A percentile compares a stretch with the other conserved stretches of the same genome.
phyloP scores from a whole-genome alignment of 441 rosid genomes.

The Populus hybrid region DNA sequence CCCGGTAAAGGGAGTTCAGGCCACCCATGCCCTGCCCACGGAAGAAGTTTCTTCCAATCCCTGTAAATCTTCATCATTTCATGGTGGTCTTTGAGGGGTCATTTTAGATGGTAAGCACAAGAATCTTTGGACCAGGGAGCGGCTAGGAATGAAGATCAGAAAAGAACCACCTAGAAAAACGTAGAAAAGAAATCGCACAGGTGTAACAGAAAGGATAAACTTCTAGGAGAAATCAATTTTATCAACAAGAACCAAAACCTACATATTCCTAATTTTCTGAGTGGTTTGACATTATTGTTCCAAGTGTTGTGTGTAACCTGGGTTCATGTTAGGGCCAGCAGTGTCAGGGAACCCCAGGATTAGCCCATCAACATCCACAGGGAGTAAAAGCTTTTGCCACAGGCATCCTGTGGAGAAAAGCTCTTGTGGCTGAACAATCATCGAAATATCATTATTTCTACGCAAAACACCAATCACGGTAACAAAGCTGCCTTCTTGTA shows the following conservation, averaged over 20 bases:
- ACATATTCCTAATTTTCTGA: background rate
- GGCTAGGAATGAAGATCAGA: background rate
- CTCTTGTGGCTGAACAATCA: constrained; percentile 41
- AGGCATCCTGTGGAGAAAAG: constrained; percentile 44
- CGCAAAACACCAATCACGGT: constrained; percentile 39
- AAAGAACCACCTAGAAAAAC: background rate
- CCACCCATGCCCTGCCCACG: background rate
- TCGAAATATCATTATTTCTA: constrained; percentile 29
- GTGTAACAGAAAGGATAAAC: background rate
- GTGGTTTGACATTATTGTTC: constrained; percentile 19
- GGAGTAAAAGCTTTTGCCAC: constrained; percentile 45
- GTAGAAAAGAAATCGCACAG: background rate
- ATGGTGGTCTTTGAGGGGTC: background rate
- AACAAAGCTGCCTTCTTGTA: constrained; percentile 45
- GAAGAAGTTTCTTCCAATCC: background rate
- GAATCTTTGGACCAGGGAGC: background rate
- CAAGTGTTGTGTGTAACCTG: constrained; percentile 13
- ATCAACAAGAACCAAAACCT: constrained; percentile 1
- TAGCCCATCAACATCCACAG: constrained; percentile 44
- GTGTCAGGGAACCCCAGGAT: constrained; percentile 28
- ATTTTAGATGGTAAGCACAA: background rate
- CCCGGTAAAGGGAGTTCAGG: background rate
- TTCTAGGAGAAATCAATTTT: constrained; percentile 5
- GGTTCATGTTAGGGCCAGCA: constrained; percentile 14
- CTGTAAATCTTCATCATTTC: background rate